Conservation (phyloP, 108 stramenopile species). For the Nitzschia sp. region DNA sequence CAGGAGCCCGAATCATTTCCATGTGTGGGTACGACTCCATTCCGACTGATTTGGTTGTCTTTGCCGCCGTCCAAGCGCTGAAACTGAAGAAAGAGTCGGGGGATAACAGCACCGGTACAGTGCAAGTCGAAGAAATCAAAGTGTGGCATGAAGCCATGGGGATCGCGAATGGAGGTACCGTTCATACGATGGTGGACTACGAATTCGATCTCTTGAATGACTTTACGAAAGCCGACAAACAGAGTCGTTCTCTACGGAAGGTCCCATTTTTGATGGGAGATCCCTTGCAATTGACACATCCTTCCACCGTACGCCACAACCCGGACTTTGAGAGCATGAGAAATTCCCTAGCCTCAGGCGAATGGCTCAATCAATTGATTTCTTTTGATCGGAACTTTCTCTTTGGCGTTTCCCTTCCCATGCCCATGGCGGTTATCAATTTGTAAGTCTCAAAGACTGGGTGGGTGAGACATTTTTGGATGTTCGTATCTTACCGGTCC, state of each 20-base stretch:
- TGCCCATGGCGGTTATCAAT: conserved; percentile 48
- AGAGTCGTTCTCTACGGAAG: conserved; percentile 6
- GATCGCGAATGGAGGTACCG: conserved; percentile 37
- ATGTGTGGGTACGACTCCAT: conserved; percentile 88
- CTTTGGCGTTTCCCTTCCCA: conserved; percentile 30
- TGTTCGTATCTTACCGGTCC: neutral
- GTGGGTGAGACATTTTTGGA: neutral
- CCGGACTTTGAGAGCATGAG: conserved; percentile 16
- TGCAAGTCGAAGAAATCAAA: conserved; percentile 17
- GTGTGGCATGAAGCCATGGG: conserved; percentile 44
- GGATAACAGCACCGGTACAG: neutral
- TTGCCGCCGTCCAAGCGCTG: conserved; percentile 43
- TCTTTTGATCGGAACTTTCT: conserved; percentile 21
- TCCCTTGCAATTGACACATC: conserved; percentile 40
- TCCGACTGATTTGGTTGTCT: conserved; percentile 64
- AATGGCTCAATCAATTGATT: conserved; percentile 48
- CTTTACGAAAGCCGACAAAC: neutral
- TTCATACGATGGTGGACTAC: conserved; percentile 31
- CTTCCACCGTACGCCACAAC: conserved; percentile 22
- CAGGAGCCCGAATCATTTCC: conserved; percentile 75
- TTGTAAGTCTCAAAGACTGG: conserved; percentile 5
- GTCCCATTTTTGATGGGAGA: conserved; percentile 43
- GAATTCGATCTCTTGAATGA: conserved; percentile 16
- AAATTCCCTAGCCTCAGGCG: conserved; percentile 31
- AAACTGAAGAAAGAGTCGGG: conserved; percentile 9